Conservation (phyloP, 2,329 filamentous ascomycete genomes). For the Curvularia verruculosa region DNA sequence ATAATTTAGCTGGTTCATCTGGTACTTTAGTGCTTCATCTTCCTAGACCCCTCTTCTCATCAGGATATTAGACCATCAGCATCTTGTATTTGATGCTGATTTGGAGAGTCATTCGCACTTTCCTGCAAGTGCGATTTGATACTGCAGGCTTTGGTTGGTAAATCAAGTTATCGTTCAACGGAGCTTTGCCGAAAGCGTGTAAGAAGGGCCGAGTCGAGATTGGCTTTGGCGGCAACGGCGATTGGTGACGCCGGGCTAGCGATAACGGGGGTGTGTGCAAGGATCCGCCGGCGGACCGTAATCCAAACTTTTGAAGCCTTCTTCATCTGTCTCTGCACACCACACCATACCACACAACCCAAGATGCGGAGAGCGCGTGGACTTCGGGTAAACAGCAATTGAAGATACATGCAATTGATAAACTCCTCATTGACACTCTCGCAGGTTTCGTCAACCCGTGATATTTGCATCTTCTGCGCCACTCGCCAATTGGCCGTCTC, state of each 20-base stretch:
- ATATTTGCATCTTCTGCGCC: conserved; percentile 50
- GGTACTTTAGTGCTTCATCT: background rate
- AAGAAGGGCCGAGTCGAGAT: background rate
- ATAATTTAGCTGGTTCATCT: background rate
- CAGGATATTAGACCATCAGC: background rate
- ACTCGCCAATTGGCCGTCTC: conserved; percentile 38
- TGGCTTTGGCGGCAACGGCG: background rate
- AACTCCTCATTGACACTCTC: conserved; percentile 10
- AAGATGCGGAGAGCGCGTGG: conserved; percentile 41
- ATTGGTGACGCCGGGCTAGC: conserved; percentile 1
- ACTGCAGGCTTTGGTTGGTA: background rate
- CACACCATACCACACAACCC: conserved; percentile 8
- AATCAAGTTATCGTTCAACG: background rate
- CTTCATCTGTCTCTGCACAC: conserved; percentile 10
- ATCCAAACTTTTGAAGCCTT: conserved; percentile 26
- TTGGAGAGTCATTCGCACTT: background rate
- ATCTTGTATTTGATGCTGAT: background rate
- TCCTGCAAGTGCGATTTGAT: background rate
- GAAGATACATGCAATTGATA: background rate
- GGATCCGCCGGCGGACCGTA: conserved; percentile 20
- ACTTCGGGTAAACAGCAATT: conserved; percentile 31
- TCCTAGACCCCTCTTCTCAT: background rate
- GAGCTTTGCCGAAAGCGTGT: background rate
- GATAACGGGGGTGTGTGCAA: conserved; percentile 9
- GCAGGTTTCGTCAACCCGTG: conserved; percentile 44